Conservation (phyloP, 140 eudicot genomes). For the Anethum foeniculum region DNA sequence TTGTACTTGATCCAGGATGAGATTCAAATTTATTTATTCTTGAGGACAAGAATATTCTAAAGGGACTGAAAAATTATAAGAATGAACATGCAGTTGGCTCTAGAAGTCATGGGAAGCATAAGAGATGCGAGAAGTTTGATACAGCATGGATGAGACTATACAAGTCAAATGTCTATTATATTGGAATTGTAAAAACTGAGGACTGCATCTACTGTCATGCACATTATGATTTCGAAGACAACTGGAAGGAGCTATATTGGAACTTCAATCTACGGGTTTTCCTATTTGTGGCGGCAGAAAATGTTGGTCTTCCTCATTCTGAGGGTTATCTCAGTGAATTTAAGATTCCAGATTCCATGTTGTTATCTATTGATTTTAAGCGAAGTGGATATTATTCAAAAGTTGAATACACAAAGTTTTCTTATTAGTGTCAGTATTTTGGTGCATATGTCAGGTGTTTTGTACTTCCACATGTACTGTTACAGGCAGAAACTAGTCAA, state of each 20-base stretch:
- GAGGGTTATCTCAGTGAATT: conserved; percentile 50
- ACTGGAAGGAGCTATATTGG: conserved; percentile 75
- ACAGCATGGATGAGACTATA: conserved; percentile 43
- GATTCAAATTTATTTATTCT: too few species aligned
- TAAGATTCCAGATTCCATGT: conserved; percentile 40
- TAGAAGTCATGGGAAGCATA: conserved; percentile 37
- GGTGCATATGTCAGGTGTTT: conserved; percentile 58
- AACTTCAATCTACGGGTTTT: conserved; percentile 75
- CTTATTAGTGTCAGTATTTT: conserved; percentile 53
- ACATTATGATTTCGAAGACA: conserved; percentile 20
- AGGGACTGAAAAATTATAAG: too few species aligned
- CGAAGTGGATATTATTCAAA: conserved; percentile 16
- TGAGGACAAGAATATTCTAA: too few species aligned
- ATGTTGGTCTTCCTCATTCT: conserved; percentile 47
- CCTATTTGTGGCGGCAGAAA: conserved; percentile 60
- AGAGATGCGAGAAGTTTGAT: conserved; percentile 48
- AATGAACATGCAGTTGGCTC: conserved; percentile 2
- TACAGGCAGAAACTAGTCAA: conserved; percentile 43
- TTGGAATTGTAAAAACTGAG: conserved; percentile 1
- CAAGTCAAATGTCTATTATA: conserved; percentile 36
- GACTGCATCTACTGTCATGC: conserved; percentile 11
- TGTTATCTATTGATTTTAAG: conserved; percentile 4
- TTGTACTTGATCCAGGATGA: too few species aligned
- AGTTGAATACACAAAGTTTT: conserved; percentile 35
- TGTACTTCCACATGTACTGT: conserved; percentile 59